A percentile compares a stretch with the other conserved stretches of the same genome.
These are phyloP conservation scores for Aspergillus brasiliensis DNA, from an alignment of 2,329 filamentous ascomycete species.

Conservation along the genomic window DNA sequence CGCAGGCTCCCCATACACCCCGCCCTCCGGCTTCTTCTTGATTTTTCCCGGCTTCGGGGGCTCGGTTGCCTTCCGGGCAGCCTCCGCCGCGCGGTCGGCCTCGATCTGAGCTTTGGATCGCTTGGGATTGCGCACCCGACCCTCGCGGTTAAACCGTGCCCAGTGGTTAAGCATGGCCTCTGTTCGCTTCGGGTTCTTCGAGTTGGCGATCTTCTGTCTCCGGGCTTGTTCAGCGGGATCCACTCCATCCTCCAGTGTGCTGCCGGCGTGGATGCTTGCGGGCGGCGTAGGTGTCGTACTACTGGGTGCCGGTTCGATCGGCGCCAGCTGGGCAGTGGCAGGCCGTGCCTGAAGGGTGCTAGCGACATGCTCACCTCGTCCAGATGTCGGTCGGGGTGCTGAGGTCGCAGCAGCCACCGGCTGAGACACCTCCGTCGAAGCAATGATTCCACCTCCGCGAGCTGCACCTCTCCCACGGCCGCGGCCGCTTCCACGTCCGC, in stretches of 20 bases:
- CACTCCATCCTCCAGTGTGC: constrained; percentile 25
- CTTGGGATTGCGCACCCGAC: constrained; percentile 47
- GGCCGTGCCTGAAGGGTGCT: constrained; percentile 18
- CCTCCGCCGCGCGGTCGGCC: constrained; percentile 39
- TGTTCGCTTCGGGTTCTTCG: constrained; percentile 48
- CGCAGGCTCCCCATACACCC: constrained; percentile 19
- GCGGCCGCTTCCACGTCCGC: constrained; percentile 31
- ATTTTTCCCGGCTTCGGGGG: constrained; percentile 27
- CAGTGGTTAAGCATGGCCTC: constrained; percentile 50
- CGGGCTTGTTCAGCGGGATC: constrained; percentile 35
- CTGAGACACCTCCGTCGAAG: constrained; percentile 22
- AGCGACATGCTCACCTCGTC: constrained; percentile 2
- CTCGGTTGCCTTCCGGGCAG: constrained; percentile 29
- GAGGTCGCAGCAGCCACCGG: constrained; percentile 8
- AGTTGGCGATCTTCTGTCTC: constrained; percentile 44
- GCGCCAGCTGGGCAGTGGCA: constrained; percentile 20
- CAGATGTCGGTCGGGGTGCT: constrained; percentile 10
- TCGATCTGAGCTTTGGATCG: constrained; percentile 49
- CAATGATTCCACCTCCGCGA: constrained; percentile 23
- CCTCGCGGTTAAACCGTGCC: constrained; percentile 47
- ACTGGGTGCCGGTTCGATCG: constrained; percentile 24
- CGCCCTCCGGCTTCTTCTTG: constrained; percentile 27
- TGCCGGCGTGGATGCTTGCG: constrained; percentile 15
- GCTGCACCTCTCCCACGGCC: constrained; percentile 33
- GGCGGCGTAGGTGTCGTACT: constrained; percentile 13